These are phyloP conservation scores for Coemansia sp. DNA, from an alignment of 192 early-diverging fungal species.

Conservation along the genomic window DNA sequence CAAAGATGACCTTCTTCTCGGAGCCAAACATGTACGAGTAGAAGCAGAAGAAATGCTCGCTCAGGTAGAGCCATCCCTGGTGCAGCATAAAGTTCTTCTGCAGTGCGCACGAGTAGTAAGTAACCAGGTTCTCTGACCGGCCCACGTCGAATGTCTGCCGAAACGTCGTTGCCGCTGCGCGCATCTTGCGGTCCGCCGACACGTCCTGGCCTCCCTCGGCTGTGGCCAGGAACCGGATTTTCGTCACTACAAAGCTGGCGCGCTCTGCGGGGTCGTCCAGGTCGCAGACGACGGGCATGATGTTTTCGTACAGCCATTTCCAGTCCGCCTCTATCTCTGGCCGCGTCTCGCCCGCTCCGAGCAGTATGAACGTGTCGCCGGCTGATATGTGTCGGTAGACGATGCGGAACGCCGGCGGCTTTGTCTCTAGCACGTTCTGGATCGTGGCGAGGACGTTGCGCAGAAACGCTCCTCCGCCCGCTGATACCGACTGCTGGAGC, in stretches of 20 bases:
- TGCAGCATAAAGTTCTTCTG: constrained; percentile 75
- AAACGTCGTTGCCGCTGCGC: constrained; percentile 86
- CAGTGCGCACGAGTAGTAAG: constrained; percentile 94
- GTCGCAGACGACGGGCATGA: constrained; percentile 67
- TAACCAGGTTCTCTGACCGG: constrained; percentile 85
- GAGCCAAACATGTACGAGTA: constrained; percentile 93
- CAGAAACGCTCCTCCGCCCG: constrained; percentile 60
- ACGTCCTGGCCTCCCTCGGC: constrained; percentile 68
- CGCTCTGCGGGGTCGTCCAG: constrained; percentile 81
- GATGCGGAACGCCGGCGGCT: constrained; percentile 91
- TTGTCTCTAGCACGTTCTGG: constrained; percentile 95
- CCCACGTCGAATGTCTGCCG: constrained; percentile 85
- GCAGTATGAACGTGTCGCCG: constrained; percentile 68
- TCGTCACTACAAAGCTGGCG: constrained; percentile 86
- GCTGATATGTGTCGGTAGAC: constrained; percentile 67
- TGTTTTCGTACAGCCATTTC: constrained; percentile 85
- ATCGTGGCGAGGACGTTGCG: constrained; percentile 84
- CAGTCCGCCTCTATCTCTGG: constrained; percentile 89
- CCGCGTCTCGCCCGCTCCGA: constrained; percentile 83
- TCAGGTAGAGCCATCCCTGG: constrained; percentile 99
- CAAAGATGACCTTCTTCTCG: constrained; percentile 91
- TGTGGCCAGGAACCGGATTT: constrained; percentile 87
- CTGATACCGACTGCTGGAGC: constrained; percentile 68
- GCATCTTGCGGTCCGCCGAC: constrained; percentile 82
- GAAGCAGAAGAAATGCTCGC: constrained; percentile 91